These are phyloP conservation scores for Penicillium palitans DNA, from an alignment of 2,329 filamentous ascomycete genomes.

Conservation along the genomic window DNA sequence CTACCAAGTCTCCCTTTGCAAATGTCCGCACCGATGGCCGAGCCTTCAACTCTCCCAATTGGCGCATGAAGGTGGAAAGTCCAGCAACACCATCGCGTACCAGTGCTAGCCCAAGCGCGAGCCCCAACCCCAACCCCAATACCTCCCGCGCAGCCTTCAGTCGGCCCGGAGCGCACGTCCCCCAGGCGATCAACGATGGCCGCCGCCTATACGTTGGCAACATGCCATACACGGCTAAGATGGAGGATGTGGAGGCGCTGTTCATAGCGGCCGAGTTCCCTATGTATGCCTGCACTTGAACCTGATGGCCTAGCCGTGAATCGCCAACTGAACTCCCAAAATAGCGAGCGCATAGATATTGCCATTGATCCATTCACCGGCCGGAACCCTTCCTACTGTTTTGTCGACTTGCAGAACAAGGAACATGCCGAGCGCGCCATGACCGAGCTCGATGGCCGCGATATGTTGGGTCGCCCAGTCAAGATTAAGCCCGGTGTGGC, in stretches of 20 bases:
- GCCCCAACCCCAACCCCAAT: conserved; percentile 17
- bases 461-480: conserved; percentile 59
- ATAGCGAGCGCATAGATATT: conserved; percentile 63
- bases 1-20: conserved; percentile 31
- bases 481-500: conserved; percentile 66
- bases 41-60: conserved; percentile 44
- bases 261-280: conserved; percentile 45
- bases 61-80: conserved; percentile 43
- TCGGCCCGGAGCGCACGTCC: conserved; percentile 33
- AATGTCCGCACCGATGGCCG: conserved; percentile 40
- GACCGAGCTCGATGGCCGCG: conserved; percentile 54
- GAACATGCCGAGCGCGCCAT: conserved; percentile 61
- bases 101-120: conserved; percentile 17
- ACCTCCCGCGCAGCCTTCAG: conserved; percentile 36
- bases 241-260: conserved; percentile 51
- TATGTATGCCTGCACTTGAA: conserved; percentile 32
- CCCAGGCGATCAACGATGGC: conserved; percentile 42
- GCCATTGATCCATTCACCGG: conserved; percentile 67
- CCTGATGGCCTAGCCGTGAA: conserved; percentile 6
- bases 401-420: conserved; percentile 63
- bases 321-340: conserved; percentile 22
- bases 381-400: conserved; percentile 73
- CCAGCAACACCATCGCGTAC: conserved; percentile 30
- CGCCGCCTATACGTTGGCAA: conserved; percentile 57
- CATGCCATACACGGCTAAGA: conserved; percentile 56